Evolutionary conservation across 129 eudicot genomes (phyloP).

Genomic region (Centella asiatica): DNA sequence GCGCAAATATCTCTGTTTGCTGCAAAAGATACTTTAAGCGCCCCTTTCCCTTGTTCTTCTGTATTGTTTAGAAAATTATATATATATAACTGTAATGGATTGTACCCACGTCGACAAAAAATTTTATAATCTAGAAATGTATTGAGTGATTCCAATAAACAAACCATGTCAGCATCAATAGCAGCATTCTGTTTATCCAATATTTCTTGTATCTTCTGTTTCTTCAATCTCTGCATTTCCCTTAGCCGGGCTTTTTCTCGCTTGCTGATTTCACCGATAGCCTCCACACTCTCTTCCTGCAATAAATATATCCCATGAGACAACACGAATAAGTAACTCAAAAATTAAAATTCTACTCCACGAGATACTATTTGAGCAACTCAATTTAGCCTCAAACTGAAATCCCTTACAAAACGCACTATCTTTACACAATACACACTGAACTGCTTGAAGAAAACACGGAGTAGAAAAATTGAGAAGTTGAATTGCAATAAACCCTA

Average conservation of each 20-base stretch:
- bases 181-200: slow-evolving; percentile 81
- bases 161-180: slow-evolving; percentile 91
- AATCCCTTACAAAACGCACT: no score
- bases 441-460: no score
- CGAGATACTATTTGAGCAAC: background rate
- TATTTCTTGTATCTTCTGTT: slow-evolving; percentile 81
- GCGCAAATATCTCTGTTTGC: slow-evolving; percentile 93
- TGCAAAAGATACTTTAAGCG: slow-evolving; percentile 76
- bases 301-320: background rate
- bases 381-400: background rate
- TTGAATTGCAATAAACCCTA: no score
- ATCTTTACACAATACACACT: no score
- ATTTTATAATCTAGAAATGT: no score
- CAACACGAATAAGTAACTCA: background rate
- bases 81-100: no score
- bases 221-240: slow-evolving; percentile 86
- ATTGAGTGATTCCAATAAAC: background rate
- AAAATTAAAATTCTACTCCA: background rate
- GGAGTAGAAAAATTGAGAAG: no score
- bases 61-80: no score
- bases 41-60: slow-evolving; percentile 69
- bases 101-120: no score
- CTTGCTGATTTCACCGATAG: slow-evolving; percentile 48
- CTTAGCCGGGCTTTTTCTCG: slow-evolving; percentile 74
- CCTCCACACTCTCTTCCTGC: slow-evolving; percentile 51